These are phyloP conservation scores for Pythium sukuiense DNA, from an alignment of 352 stramenopile species.

Conservation along the genomic window DNA sequence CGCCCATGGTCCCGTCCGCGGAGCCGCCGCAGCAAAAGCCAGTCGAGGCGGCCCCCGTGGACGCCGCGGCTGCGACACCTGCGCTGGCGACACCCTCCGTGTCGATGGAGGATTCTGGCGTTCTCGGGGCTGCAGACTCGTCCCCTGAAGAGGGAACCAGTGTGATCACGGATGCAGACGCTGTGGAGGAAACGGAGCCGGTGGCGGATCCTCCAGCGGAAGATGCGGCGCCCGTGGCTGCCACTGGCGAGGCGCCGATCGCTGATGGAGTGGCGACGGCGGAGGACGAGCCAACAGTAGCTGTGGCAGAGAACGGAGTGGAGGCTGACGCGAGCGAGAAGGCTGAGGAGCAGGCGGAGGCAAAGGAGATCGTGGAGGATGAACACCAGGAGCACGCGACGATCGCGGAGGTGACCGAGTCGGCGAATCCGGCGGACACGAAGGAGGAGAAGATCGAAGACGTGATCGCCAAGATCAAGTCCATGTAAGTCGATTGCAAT, in stretches of 20 bases:
- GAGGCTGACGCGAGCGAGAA: neutral
- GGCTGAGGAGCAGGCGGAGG: neutral
- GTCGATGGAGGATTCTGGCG: conserved; percentile 10
- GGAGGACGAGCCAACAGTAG: neutral
- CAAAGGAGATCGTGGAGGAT: conserved; percentile 7
- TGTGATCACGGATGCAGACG: neutral
- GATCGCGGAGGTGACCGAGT: conserved; percentile 43
- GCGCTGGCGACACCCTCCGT: conserved; percentile 17
- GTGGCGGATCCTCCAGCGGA: neutral
- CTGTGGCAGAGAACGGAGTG: neutral
- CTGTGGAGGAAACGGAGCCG: neutral
- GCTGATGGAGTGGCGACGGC: neutral
- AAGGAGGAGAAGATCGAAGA: conserved; percentile 67
- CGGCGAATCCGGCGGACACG: conserved; percentile 30
- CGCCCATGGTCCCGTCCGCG: conserved; percentile 8
- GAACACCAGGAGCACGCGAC: conserved; percentile 40
- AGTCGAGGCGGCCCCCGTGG: neutral
- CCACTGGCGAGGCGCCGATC: neutral
- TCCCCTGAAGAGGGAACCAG: neutral
- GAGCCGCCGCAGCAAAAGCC: conserved; percentile 12
- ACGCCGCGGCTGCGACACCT: neutral
- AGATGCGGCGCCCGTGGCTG: neutral
- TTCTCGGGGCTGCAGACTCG: neutral
- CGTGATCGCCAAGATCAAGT: conserved; percentile 57
- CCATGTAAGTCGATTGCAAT: conserved; percentile 36